Base-by-base conservation (phyloP, 441 rosid genomes). In the Daphne laureola region DNA sequence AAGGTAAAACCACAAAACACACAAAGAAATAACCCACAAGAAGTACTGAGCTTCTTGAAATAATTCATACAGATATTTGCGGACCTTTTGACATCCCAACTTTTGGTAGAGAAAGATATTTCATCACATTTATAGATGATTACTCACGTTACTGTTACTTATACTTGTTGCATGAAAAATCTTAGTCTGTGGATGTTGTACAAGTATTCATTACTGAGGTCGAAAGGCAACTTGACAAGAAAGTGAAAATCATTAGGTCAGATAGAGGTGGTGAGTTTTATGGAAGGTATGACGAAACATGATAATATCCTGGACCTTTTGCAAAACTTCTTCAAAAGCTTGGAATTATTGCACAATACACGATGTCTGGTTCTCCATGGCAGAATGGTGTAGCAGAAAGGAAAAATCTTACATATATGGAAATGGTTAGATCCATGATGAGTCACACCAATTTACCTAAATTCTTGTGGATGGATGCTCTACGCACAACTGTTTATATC, bases 71-170 rank as follows among this genome's bases (percentile, higher is more conserved):
- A 8, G 16, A 58, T 18, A 65, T 52, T 13, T 65, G 38, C 48
- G 5, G 56, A 1, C 55, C 50, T n/a, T 65, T 65, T 42, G 26
- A 47, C 43, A 17, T 12, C 49, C 18, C 49, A 43, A 43, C 41
- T 9, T 18, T 31, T n/a, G 17, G 17, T 8, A 14, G 44, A 25
- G 51, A 53, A 52, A 57, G 36, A 2, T 51, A 51, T 35, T 57
- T 49, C 8, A 59, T 63, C 35, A 63, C 27, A 14, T 57, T 54
- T 53, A 61, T 54, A n/a, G 59, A 18, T 61, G 44, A 61, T 12
- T 53, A 27, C 17, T 61, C 44, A 12, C 17, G 9, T 0, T 43
- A 46, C 45, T 35, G 58, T 13, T 53, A 53, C 13, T 2, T 53
- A 3, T 61, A 53, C 45, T 35, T 61, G 17, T 9, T 43, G 5